Base-by-base conservation (phyloP, 1,139 yeast genomes). In the Magnusiomyces suaveolens region DNA sequence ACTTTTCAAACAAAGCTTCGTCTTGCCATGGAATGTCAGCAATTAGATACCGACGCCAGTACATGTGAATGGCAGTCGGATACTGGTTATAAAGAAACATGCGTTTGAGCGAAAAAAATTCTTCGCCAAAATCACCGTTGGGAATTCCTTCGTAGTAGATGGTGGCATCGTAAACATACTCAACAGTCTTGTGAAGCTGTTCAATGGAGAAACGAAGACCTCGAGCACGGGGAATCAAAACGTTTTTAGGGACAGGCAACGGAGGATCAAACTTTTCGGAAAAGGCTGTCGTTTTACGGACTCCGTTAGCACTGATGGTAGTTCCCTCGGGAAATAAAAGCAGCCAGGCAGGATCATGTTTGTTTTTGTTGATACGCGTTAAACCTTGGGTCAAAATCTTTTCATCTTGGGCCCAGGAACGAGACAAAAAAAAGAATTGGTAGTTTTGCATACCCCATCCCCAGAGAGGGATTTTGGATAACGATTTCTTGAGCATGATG, bases 261-360 rank as follows among this genome's bases (percentile, higher is more conserved):
- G 62, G 62, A 12, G 48, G 43, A 12, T 60, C 50, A 46, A 75
- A 69, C 59, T 82, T 78, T 12, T 69, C 70, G 29, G 87, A 84
- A 69, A 73, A 92, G 18, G 68, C 75, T 18, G 72, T 73, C 1
- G 90, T 81, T 57, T 79, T 79, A 6, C 64, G 71, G 51, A 79
- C 76, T 2, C 96, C 88, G 60, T 80, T 77, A 14, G 74, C 74
- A 43, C 94, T 83, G 57, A 87, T 73, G 53, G 89, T 94, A 0
- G 99, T 92, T 1, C 99, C 99, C 69, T 92, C 99, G 0, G 99
- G 98, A 69, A 84, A 92, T 38, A 92, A 68, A 29, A 90, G 70
- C 54, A 92, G 60, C 75, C 75, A 73, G n/a, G 70, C 65, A 2
- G 77, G 75, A 66, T 68, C 67, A 2, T 68, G 59, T 48, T 55